Conservation (phyloP, 75 land plant species). For the Chamaecyparis obtusa region DNA sequence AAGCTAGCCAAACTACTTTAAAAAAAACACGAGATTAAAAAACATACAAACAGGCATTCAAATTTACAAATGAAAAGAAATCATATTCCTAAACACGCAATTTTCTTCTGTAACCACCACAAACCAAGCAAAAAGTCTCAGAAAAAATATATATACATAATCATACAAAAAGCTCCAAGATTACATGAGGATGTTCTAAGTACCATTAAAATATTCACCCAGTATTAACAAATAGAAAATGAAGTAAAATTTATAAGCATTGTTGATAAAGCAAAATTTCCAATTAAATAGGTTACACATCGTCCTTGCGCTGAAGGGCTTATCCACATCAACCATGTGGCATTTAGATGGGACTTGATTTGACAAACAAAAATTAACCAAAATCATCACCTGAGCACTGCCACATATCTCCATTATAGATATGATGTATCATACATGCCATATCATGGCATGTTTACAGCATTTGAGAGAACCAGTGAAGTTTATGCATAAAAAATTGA, state of each 20-base stretch:
- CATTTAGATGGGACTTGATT: not conserved
- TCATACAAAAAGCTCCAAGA: not conserved
- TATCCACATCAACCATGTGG: not conserved
- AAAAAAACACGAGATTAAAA: too few relatives aligned
- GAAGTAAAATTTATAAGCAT: not conserved
- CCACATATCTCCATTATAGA: not conserved
- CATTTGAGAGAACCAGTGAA: not conserved
- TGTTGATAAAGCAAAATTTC: not conserved
- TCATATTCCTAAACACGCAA: too few relatives aligned
- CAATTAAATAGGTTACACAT: not conserved
- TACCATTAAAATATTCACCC: not conserved
- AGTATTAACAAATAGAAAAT: not conserved
- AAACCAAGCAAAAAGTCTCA: not conserved
- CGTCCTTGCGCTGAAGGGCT: not conserved
- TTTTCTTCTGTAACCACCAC: too few relatives aligned
- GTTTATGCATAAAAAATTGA: too few relatives aligned
- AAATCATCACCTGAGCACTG: not conserved
- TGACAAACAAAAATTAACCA: not conserved
- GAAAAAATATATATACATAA: not conserved
- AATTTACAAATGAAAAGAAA: too few relatives aligned
- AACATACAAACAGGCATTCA: too few relatives aligned
- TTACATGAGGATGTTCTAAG: not conserved
- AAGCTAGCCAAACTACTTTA: too few relatives aligned
- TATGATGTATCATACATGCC: not conserved
- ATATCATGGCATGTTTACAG: not conserved